Conservation (phyloP, 2,329 filamentous ascomycete species). For the Dothiorella sarmentorum region DNA sequence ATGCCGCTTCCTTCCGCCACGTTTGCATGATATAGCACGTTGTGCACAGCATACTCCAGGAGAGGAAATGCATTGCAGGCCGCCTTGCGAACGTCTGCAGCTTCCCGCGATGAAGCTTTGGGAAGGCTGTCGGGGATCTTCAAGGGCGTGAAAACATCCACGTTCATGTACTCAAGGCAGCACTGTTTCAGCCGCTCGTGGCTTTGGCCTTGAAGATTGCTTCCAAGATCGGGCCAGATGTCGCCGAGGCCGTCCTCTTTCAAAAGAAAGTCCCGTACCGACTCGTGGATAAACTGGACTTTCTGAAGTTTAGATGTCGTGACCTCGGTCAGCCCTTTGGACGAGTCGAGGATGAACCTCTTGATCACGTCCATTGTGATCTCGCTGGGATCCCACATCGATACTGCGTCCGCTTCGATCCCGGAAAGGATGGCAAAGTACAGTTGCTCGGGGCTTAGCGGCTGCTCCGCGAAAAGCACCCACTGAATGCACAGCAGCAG, state of each 20-base stretch:
- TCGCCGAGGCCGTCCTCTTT: constrained; percentile 32
- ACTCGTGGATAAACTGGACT: constrained; percentile 33
- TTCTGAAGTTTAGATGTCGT: constrained; percentile 22
- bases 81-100: constrained; percentile 8
- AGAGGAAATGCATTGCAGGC: constrained; percentile 40
- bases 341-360: constrained; percentile 26
- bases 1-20: constrained; percentile 29
- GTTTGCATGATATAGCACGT: constrained; percentile 44
- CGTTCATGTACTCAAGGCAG: constrained; percentile 42
- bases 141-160: constrained; percentile 20
- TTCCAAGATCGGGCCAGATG: constrained; percentile 34
- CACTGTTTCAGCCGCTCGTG: constrained; percentile 46
- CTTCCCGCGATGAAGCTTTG: constrained; percentile 18
- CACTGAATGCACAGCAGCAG: constrained; percentile 18
- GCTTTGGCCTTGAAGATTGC: constrained; percentile 33
- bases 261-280: constrained; percentile 39
- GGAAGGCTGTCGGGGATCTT: constrained; percentile 11
- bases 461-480: constrained; percentile 16
- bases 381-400: constrained; percentile 22
- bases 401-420: not conserved
- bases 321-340: constrained; percentile 26
- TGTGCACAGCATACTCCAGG: constrained; percentile 44
- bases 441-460: constrained; percentile 18
- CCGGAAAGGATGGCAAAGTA: constrained; percentile 19
- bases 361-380: constrained; percentile 19